Base-by-base conservation (phyloP, 2,329 filamentous ascomycete species). In the Coniochaeta sp. region DNA sequence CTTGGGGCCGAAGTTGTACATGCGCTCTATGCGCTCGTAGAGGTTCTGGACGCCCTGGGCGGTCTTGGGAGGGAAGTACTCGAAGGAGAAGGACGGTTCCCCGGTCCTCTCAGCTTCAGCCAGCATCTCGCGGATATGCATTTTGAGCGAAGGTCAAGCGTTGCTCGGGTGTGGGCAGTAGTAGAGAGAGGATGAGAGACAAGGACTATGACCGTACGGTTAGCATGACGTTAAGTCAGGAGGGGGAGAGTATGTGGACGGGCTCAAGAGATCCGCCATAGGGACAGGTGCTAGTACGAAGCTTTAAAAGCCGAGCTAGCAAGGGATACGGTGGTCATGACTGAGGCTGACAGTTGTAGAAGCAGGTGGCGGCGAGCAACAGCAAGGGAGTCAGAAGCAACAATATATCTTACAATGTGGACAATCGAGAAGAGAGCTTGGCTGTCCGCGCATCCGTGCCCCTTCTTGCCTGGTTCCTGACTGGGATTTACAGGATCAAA, bases 1-100 rank as follows among this genome's bases (percentile, higher is more conserved):
- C 70, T 93, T 89, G 64, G 93, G 95, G 1, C 92, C 95, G 64
- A 96, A 85, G 70, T 89, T 86, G 76, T 96, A 92, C 95, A 99
- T 99, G 77, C 93, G 92, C 77, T 99, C 95, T 90, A 99, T 98
- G 68, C 95, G 91, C 69, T 99, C 95, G 81, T 99, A 99, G 61
- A 99, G 87, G 75, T 99, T 99, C 79, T 99, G 95, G 14, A 99
- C 93, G 82, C 95, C 95, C 78, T 95, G 91, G 12, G 91, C 89
- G 8, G 95, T 99, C 80, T 99, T 99, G 42, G 95, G 95, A 58
- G 95, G 95, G 77, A 99, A 99, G 82, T 96, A 99, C 76, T 99
- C 95, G 80, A 99, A 99, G 62, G 95, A 99, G 81, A 97, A 97
- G 72, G 92, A 95, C 61, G 93, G 89, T 70, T 89, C 85, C 72